Evolutionary conservation across 164 flowering plant species (phyloP).

Genomic region (Piper betle): DNA sequence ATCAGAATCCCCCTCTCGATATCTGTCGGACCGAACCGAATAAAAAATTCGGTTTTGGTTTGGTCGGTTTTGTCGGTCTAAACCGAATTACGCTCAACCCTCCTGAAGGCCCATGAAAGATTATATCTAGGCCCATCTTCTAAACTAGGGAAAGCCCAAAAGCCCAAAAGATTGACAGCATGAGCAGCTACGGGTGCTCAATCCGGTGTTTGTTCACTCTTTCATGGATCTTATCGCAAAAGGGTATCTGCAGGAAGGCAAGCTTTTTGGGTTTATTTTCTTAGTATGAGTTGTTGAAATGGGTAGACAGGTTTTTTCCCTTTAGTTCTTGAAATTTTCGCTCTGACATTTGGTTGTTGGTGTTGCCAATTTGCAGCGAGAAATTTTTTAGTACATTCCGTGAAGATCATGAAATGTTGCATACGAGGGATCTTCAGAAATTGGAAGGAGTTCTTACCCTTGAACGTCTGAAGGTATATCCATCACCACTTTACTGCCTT

Average conservation of each 20-base stretch:
- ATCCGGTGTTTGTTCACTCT: slow-evolving; percentile 91
- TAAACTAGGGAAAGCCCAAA: no score
- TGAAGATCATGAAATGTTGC: slow-evolving; percentile 88
- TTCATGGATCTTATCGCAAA: slow-evolving; percentile 94
- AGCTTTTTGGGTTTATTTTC: not conserved
- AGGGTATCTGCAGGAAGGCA: slow-evolving; percentile 86
- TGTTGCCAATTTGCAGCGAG: slow-evolving; percentile 32
- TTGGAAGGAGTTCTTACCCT: slow-evolving; percentile 93
- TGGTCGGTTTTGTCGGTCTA: no score
- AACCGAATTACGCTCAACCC: no score
- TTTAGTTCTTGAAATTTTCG: no score
- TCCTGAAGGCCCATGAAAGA: no score
- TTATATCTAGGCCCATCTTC: no score
- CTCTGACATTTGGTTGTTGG: not conserved
- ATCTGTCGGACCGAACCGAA: no score
- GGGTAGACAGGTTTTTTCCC: no score
- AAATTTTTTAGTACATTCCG: slow-evolving; percentile 77
- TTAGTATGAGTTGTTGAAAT: not conserved
- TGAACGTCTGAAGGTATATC: slow-evolving; percentile 73
- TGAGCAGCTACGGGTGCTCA: slow-evolving; percentile 87
- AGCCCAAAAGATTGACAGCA: slow-evolving; percentile 33
- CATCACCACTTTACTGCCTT: not conserved
- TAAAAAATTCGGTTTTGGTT: no score
- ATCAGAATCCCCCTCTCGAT: no score
- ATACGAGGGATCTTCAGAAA: slow-evolving; percentile 81